Base-by-base conservation (phyloP, 805 yeast genomes). In the Ogataea polymorpha region DNA sequence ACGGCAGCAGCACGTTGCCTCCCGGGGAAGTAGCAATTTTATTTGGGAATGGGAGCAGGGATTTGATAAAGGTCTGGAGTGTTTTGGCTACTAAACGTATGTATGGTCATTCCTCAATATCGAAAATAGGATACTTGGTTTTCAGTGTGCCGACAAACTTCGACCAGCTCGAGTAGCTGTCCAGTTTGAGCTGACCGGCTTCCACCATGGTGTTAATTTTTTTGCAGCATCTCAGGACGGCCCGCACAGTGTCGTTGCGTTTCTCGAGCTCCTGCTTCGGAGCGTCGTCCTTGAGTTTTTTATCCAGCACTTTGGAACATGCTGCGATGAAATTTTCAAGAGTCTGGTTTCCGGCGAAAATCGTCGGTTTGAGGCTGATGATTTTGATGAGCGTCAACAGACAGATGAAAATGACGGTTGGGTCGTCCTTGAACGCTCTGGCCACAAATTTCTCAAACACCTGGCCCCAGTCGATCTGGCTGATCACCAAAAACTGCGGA, bases 31-130 rank as follows among this genome's bases (percentile, higher is more conserved):
- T 6, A 72, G 82, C 51, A 67, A 67, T 11, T 75, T 70, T 55
- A 41, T 79, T 39, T 91, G 96, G 96, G 96, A 86, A 62, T 91
- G 87, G 84, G 88, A 83, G 20, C 95, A 84, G 51, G 97, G 96
- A 0, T 89, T 77, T 55, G 77, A 75, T 36, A 73, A 74, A 34
- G 97, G 88, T 0, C 50, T 77, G 24, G 60, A 62, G 26, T 70
- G 69, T 36, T 80, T 72, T 18, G 35, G 35, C 7, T 15, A 29
- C 15, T 37, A 18, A n/a, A 6, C 11, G 25, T 39, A 26, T 32
- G 32, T 24, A 33, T 2, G 20, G 18, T 37, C 37, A 54, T 20
- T 54, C 59, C 5, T 55, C 59, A 9, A 30, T 26, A 23, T 54
- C 54, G 28, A 56, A 49, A 6, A 46, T 49, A 5, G 59, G 53